A percentile compares a stretch with the other conserved stretches of the same genome.
Evolutionary conservation across 1,284 basidiomycete species (phyloP).

Genomic region (Melampsora larici-populina): DNA sequence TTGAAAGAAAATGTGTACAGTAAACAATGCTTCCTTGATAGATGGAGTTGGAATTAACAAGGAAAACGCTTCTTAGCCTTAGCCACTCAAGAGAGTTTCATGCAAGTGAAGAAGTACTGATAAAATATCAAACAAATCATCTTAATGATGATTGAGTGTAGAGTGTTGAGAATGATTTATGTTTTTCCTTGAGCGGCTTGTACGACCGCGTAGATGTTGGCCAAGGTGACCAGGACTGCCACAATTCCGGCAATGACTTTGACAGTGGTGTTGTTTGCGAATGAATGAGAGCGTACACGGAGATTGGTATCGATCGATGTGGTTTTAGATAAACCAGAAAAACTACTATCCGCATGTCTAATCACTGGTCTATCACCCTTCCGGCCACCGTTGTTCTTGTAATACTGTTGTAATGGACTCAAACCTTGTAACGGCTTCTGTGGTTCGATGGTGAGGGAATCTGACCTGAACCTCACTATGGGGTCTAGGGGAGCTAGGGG

Average conservation of each 20-base stretch:
- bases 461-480: neutral
- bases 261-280: neutral
- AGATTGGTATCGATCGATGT: neutral
- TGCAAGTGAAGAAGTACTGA: no score
- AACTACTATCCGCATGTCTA: neutral
- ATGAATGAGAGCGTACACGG: neutral
- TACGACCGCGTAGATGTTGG: neutral
- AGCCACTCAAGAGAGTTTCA: no score
- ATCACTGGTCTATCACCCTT: neutral
- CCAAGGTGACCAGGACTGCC: neutral
- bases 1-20: no score
- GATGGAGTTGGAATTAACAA: no score
- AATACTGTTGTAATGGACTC: constrained; percentile 3
- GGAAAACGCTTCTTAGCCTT: no score
- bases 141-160: no score
- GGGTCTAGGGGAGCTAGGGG: neutral
- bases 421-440: neutral
- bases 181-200: constrained; percentile 1
- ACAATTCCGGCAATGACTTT: neutral
- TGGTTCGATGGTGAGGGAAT: neutral
- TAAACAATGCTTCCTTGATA: no score
- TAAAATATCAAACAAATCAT: no score
- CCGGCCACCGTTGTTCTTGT: neutral
- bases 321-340: neutral
- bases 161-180: neutral